phyloP scores from a whole-genome alignment of 2,329 filamentous ascomycete species.

The Clarireedia hainanense region DNA sequence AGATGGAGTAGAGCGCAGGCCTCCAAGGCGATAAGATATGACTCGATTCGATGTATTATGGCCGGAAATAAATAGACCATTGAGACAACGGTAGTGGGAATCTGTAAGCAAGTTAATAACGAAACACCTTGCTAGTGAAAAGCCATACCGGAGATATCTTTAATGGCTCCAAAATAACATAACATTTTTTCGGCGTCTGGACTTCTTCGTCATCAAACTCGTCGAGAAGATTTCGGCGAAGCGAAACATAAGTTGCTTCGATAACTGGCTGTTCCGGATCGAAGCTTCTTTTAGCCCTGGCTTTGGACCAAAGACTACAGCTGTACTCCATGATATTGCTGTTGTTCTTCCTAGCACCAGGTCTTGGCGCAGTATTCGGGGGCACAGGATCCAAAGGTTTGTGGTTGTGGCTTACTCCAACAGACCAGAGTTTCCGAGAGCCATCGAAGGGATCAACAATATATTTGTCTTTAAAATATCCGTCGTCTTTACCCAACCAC shows the following conservation, averaged over 20 bases:
- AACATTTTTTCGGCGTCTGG: constrained; percentile 43
- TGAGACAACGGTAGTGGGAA: constrained; percentile 61
- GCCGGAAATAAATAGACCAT: constrained; percentile 74
- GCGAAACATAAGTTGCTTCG: constrained; percentile 62
- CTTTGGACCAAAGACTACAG: constrained; percentile 62
- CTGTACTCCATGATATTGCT: constrained; percentile 76
- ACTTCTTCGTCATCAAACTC: constrained; percentile 46
- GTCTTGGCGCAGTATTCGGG: constrained; percentile 41
- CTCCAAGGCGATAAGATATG: constrained; percentile 71
- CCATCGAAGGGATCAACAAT: constrained; percentile 52
- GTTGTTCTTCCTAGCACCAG: constrained; percentile 34
- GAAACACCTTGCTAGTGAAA: neutral
- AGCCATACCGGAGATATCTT: constrained; percentile 51
- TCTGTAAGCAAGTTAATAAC: constrained; percentile 11
- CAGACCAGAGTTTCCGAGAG: constrained; percentile 52
- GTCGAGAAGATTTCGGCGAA: constrained; percentile 79
- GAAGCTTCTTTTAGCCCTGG: constrained; percentile 45
- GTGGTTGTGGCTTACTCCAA: constrained; percentile 47
- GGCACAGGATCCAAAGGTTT: constrained; percentile 60
- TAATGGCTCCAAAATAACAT: constrained; percentile 69
- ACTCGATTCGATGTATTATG: constrained; percentile 77
- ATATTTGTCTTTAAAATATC: constrained; percentile 46
- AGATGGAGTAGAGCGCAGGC: constrained; percentile 60
- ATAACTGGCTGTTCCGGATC: constrained; percentile 72
- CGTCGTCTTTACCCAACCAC: constrained; percentile 31